Evolutionary conservation across 73 alveolate species (phyloP), one percentile per base, ranked within the genome.

Genomic region (Paramecium octaurelia): DNA sequence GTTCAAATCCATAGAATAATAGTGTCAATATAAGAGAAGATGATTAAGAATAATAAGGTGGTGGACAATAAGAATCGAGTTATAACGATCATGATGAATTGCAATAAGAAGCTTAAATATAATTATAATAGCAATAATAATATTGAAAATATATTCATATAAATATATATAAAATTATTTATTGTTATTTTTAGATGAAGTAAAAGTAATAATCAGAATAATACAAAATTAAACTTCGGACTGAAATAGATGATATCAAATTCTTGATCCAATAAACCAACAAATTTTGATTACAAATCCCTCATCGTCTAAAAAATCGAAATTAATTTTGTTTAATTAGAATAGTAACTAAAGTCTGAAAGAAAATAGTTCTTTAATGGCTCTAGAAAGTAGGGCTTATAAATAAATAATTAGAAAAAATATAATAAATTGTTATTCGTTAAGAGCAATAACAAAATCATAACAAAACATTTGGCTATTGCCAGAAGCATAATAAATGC

Each of bases 51-150:
- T 64, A 64, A 64, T 34, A 27, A 64, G 46, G 42, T 27, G 29
- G 50, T 11, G 69, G 1, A 2, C 14, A 64, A 34, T 64, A 64
- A 27, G 84, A 64, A 64, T 64, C 84, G 2, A 64, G 84, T 6
- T 64, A 31, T 24, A 64, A 64, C 27, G 84, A 64, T 27, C 84
- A 64, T 64, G 84, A 64, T 64, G 84, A 64, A 64, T 64, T 64
- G 29, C 27, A 64, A 64, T 64, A 64, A 64, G 84, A 64, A 7
- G 84, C 84, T 27, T 34, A 64, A 64, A 64, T 12, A 27, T n/a
- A 64, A 64, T 64, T 64, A 64, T 64, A 64, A 64, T 64, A 64
- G 40, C 23, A 59, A 9, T 10, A 27, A 64, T 34, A 24, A 64
- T 64, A 27, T 16, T 64, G 84, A 27, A 27, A n/a, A 18, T 6